phyloP scores from a whole-genome alignment of 2,329 filamentous ascomycete genomes.

The Leptographium lundbergii region DNA sequence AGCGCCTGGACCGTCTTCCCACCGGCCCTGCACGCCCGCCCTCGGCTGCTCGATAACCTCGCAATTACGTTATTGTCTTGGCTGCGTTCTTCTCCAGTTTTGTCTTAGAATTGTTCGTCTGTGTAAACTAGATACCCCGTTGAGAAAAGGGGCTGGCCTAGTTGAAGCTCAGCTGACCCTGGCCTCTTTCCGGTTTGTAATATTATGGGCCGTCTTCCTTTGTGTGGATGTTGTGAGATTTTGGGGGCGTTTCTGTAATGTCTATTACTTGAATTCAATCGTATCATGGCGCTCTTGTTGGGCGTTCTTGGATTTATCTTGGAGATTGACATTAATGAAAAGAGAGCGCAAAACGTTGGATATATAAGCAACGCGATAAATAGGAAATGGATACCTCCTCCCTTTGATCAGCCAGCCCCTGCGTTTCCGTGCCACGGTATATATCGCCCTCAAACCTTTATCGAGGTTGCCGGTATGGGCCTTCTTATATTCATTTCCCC shows the following conservation, averaged over 20 bases:
- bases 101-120: background rate
- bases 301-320: too few species aligned
- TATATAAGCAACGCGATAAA: background rate
- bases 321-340: background rate
- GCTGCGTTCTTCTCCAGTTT: background rate
- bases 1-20: slow-evolving; percentile 10
- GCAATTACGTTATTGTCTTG: background rate
- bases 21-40: background rate
- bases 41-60: background rate
- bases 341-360: background rate
- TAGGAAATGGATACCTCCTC: background rate
- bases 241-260: background rate
- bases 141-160: background rate
- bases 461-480: background rate
- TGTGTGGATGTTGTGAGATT: background rate
- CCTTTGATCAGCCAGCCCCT: background rate
- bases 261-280: too few species aligned
- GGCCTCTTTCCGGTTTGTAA: background rate
- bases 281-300: too few species aligned
- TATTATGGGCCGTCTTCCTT: background rate
- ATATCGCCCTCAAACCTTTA: background rate
- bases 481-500: background rate
- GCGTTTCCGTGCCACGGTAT: background rate
- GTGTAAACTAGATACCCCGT: background rate
- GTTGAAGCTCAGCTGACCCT: background rate